A percentile compares a stretch with the other conserved stretches of the same genome.
These are phyloP conservation scores for Porogramme epimiltina DNA, from an alignment of 1,284 basidiomycete species.

Conservation along the genomic window DNA sequence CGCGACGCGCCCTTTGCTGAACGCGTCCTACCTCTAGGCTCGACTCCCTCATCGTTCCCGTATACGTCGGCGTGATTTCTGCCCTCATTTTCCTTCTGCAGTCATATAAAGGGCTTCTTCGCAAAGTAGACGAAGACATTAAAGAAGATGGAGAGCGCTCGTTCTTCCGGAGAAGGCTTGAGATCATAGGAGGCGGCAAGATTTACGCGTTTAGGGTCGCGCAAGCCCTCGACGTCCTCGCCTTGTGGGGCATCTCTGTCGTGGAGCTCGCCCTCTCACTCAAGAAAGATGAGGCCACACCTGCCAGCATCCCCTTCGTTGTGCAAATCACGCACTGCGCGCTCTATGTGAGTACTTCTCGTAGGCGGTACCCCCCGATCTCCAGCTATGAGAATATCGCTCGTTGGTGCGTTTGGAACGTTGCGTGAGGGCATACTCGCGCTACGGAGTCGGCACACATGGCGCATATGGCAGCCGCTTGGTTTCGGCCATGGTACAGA, in stretches of 20 bases:
- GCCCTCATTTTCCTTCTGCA: neutral
- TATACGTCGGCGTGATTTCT: slow-evolving; percentile 7
- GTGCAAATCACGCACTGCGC: neutral
- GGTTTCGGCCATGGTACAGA: too few relatives aligned
- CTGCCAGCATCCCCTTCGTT: neutral
- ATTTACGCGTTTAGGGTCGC: slow-evolving; percentile 28
- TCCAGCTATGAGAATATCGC: too few relatives aligned
- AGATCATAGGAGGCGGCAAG: slow-evolving; percentile 13
- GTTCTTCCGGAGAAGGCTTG: neutral
- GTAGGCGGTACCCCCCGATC: too few relatives aligned
- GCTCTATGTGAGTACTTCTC: slow-evolving; percentile 9
- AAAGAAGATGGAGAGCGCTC: slow-evolving; percentile 13
- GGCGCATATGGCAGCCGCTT: too few relatives aligned
- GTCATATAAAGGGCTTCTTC: neutral
- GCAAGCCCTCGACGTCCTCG: slow-evolving; percentile 18
- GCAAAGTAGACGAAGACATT: neutral
- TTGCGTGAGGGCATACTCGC: too few relatives aligned
- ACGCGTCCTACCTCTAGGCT: slow-evolving; percentile 3
- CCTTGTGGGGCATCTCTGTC: slow-evolving; percentile 6
- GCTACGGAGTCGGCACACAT: too few relatives aligned
- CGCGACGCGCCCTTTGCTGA: neutral
- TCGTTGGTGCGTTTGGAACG: too few relatives aligned
- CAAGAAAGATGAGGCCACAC: neutral
- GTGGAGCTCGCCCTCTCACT: neutral
- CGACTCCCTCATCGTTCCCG: slow-evolving; percentile 8